These are phyloP conservation scores for Populus tremula DNA, from an alignment of 345 rosid species.

Conservation along the genomic window DNA sequence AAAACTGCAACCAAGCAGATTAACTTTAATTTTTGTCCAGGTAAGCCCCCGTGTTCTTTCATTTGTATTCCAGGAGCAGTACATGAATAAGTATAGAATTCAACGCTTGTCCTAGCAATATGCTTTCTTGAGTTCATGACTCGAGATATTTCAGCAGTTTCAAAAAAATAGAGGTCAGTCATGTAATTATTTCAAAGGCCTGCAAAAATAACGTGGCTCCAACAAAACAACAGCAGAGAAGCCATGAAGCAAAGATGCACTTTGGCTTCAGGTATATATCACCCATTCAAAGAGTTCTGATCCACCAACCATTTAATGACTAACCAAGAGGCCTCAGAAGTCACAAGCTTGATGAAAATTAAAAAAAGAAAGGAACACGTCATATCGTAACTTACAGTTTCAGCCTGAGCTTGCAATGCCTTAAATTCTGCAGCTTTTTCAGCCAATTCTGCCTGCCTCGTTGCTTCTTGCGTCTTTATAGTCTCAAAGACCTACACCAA, in stretches of 20 bases:
- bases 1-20: not conserved
- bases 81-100: not conserved
- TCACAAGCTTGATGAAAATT: not conserved
- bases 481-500: constrained; percentile 64
- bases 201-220: not conserved
- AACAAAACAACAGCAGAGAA: not conserved
- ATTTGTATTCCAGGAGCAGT: not conserved
- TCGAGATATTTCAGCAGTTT: not conserved
- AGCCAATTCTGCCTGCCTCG: constrained; percentile 61
- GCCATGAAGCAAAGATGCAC: not conserved
- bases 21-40: not conserved
- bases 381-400: constrained; percentile 53
- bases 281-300: not conserved
- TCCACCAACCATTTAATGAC: not conserved
- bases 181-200: not conserved
- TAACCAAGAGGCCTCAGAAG: not conserved
- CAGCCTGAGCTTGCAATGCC: constrained; percentile 85
- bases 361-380: not conserved
- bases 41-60: not conserved
- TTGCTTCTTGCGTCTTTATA: constrained; percentile 76
- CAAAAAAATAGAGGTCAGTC: not conserved
- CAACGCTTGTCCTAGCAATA: not conserved
- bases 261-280: not conserved
- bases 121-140: not conserved
- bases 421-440: constrained; percentile 74